Evolutionary conservation across 768 basidiomycete genomes (phyloP).

Genomic region (Lentinus brumalis): DNA sequence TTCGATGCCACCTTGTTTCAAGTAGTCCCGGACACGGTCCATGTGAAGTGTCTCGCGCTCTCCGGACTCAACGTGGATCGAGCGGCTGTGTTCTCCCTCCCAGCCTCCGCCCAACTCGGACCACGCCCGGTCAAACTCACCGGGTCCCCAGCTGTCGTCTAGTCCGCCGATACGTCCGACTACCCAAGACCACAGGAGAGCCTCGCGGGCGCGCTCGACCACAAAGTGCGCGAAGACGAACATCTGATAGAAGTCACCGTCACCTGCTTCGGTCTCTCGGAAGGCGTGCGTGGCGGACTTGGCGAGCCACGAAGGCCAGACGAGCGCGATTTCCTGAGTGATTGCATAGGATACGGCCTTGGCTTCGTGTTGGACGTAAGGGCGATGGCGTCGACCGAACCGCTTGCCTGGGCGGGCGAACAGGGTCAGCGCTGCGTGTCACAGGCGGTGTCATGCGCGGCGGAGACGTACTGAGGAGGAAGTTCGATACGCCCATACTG

Average conservation of each 20-base stretch:
- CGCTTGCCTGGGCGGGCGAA: slow-evolving; percentile 28
- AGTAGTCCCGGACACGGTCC: slow-evolving; percentile 19
- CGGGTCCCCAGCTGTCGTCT: slow-evolving; percentile 25
- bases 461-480: slow-evolving; percentile 34
- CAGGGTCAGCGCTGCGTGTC: neutral
- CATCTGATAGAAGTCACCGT: slow-evolving; percentile 35
- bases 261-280: slow-evolving; percentile 33
- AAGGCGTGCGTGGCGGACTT: slow-evolving; percentile 35
- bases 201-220: slow-evolving; percentile 40
- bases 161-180: slow-evolving; percentile 34
- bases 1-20: slow-evolving; percentile 19
- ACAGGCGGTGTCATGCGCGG: neutral
- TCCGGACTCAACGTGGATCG: slow-evolving; percentile 16
- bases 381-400: slow-evolving; percentile 40
- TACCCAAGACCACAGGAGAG: slow-evolving; percentile 40
- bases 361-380: slow-evolving; percentile 44
- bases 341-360: slow-evolving; percentile 37
- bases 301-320: slow-evolving; percentile 35
- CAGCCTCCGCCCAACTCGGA: slow-evolving; percentile 31
- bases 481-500: slow-evolving; percentile 37
- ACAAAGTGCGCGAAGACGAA: slow-evolving; percentile 36
- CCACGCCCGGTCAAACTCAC: slow-evolving; percentile 30
- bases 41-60: slow-evolving; percentile 22
- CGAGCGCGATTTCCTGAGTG: slow-evolving; percentile 35
- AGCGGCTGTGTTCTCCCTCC: slow-evolving; percentile 10